A percentile compares a stretch with the other conserved stretches of the same genome.
These are phyloP conservation scores for Teratosphaeria zuluensis DNA, from an alignment of 2,329 filamentous ascomycete genomes.

Conservation along the genomic window DNA sequence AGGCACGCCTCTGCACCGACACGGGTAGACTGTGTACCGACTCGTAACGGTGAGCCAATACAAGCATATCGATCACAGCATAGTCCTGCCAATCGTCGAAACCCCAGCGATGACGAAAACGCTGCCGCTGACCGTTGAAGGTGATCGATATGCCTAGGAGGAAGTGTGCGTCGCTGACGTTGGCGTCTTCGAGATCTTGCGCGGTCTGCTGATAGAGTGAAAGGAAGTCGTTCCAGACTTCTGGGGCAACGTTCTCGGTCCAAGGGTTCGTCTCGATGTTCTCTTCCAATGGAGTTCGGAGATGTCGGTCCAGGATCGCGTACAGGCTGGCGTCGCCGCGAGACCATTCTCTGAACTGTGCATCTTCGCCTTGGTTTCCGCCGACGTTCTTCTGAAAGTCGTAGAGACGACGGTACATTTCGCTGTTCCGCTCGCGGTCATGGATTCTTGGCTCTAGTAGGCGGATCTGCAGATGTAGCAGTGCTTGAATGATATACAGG, in stretches of 20 bases:
- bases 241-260: not conserved
- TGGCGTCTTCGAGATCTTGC: not conserved
- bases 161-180: not conserved
- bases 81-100: not conserved
- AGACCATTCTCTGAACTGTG: not conserved
- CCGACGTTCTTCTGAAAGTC: not conserved
- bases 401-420: not conserved
- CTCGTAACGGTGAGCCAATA: too few relatives aligned
- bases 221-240: not conserved
- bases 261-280: not conserved
- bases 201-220: not conserved
- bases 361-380: not conserved
- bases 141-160: not conserved
- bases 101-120: not conserved
- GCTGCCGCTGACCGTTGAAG: not conserved
- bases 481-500: not conserved
- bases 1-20: not conserved
- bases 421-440: not conserved
- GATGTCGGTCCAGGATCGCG: not conserved
- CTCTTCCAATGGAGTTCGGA: not conserved
- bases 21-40: not conserved
- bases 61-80: not conserved
- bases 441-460: not conserved
- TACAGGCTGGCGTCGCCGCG: not conserved
- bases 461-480: not conserved